Evolutionary conservation across 345 rosid genomes (phyloP).

Genomic region (Gossypium turneri): DNA sequence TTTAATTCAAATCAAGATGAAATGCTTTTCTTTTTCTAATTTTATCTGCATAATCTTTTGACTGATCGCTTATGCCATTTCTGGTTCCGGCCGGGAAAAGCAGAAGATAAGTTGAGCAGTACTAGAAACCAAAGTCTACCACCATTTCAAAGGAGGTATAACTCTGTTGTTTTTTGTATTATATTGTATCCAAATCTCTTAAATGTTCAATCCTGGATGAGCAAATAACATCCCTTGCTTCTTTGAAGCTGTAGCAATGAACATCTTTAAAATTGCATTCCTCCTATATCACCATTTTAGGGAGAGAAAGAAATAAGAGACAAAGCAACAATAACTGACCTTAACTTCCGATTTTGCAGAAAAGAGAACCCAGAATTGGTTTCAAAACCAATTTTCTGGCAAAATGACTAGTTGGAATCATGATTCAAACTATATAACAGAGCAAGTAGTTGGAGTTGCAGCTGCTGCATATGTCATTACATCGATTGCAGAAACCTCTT

Average conservation of each 20-base stretch:
- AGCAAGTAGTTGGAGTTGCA: conserved; percentile 40
- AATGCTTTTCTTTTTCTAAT: too few species aligned
- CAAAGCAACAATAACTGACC: not conserved
- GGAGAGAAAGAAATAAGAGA: not conserved
- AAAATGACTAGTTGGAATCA: conserved; percentile 29
- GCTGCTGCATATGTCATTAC: conserved; percentile 47
- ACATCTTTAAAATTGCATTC: not conserved
- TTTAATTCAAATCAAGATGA: too few species aligned
- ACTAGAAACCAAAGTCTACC: conserved; percentile 19
- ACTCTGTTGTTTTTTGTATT: too few species aligned
- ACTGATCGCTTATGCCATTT: conserved; percentile 19
- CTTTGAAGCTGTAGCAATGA: not conserved
- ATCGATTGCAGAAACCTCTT: conserved; percentile 21
- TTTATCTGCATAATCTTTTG: not conserved
- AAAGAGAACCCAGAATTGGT: conserved; percentile 38
- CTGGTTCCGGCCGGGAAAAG: conserved; percentile 11
- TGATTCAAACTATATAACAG: conserved; percentile 17
- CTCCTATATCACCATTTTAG: not conserved
- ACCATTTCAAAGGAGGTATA: conserved; percentile 36
- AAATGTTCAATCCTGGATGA: not conserved
- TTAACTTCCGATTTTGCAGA: conserved; percentile 33
- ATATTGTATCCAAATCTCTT: too few species aligned
- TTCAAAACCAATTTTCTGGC: conserved; percentile 32
- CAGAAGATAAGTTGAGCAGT: conserved; percentile 19
- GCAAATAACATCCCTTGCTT: not conserved